Conservation (phyloP, 148 eudicot species). For the Hydrangea macrophylla region DNA sequence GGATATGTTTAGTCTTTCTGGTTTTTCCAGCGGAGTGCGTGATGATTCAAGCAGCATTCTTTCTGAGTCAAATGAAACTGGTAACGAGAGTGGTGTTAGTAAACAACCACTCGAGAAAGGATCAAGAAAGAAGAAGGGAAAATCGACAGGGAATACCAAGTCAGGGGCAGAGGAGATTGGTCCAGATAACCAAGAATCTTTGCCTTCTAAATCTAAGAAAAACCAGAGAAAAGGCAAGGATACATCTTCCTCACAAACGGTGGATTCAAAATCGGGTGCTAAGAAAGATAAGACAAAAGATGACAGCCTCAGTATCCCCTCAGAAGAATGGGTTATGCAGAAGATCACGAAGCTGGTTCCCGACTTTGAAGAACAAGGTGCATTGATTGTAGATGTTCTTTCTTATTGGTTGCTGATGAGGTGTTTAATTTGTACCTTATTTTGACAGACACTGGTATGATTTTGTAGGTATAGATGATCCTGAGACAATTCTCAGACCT, state of each 20-base stretch:
- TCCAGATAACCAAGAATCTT: constrained; percentile 57
- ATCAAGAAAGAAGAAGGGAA: constrained; percentile 88
- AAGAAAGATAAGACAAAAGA: constrained; percentile 48
- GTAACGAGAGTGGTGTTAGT: constrained; percentile 39
- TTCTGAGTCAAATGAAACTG: constrained; percentile 48
- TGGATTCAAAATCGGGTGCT: constrained; percentile 51
- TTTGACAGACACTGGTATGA: constrained; percentile 19
- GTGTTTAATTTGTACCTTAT: constrained; percentile 8
- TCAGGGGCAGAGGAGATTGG: constrained; percentile 43
- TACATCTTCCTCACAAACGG: constrained; percentile 36
- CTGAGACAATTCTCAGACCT: constrained; percentile 70
- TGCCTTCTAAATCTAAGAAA: constrained; percentile 71
- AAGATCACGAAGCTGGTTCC: constrained; percentile 61
- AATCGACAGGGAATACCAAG: constrained; percentile 49
- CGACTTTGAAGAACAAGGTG: constrained; percentile 93
- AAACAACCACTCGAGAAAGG: constrained; percentile 61
- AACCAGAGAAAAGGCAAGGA: constrained; percentile 82
- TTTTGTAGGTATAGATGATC: constrained; percentile 62
- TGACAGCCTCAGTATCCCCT: constrained; percentile 42
- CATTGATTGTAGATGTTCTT: constrained; percentile 10
- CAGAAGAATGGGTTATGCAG: constrained; percentile 72
- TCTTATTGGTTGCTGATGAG: not conserved
- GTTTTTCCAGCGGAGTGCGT: too few relatives aligned
- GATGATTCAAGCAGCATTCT: constrained; percentile 43
- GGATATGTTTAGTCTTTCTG: too few relatives aligned